phyloP scores from a whole-genome alignment of 2,329 filamentous ascomycete genomes.

The Colletotrichum lupini region DNA sequence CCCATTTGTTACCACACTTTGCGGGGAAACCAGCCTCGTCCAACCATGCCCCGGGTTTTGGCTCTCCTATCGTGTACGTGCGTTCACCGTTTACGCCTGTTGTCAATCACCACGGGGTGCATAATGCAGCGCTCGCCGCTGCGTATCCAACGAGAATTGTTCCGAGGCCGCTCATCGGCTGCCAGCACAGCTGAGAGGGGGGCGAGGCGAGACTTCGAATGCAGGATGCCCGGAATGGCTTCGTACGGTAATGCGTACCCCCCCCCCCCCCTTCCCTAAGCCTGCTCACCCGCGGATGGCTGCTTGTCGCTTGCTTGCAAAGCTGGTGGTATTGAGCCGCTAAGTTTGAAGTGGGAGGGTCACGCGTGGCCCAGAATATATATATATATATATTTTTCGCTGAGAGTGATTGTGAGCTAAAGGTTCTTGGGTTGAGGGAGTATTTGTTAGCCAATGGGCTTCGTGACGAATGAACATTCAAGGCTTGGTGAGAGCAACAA shows the following conservation, averaged over 20 bases:
- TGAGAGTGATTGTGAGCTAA: neutral
- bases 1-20: constrained; percentile 1
- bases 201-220: constrained; percentile 15
- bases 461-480: neutral
- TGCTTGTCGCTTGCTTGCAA: neutral
- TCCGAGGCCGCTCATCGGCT: constrained; percentile 25
- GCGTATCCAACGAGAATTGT: constrained; percentile 8
- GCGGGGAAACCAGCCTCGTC: constrained; percentile 6
- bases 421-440: neutral
- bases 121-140: constrained; percentile 17
- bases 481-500: neutral
- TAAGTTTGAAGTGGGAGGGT: constrained; percentile 19
- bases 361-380: constrained; percentile 10
- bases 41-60: neutral
- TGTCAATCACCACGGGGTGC: constrained; percentile 24
- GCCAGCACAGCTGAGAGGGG: constrained; percentile 14
- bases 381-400: neutral
- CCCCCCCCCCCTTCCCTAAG: neutral
- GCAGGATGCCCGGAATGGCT: constrained; percentile 13
- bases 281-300: neutral
- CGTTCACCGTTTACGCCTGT: neutral
- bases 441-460: constrained; percentile 5
- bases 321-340: neutral
- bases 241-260: neutral
- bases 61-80: constrained; percentile 16